Percentiles rank a stretch among this genome's conserved stretches.
These are phyloP conservation scores for Gamsiella multidivaricata DNA, from an alignment of 192 early-diverging fungal species.

Conservation along the genomic window DNA sequence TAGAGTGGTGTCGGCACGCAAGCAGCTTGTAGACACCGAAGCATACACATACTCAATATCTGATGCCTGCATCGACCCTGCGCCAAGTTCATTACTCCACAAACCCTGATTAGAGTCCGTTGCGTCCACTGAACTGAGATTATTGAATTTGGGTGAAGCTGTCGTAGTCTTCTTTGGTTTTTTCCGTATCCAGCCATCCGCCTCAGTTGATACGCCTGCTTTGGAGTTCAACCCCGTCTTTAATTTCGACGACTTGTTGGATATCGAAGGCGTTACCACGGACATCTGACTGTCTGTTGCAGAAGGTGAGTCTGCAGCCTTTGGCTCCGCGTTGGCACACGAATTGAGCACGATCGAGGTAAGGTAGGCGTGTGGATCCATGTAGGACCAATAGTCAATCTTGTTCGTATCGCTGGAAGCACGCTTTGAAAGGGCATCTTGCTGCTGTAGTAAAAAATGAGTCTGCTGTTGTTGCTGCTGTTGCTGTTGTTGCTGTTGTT, in stretches of 20 bases:
- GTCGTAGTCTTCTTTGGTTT: conserved; percentile 16
- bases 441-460: conserved; percentile 40
- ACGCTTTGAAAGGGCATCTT: conserved; percentile 25
- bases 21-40: not conserved
- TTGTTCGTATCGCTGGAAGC: conserved; percentile 33
- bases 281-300: conserved; percentile 26
- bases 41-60: conserved; percentile 19
- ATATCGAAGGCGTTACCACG: not conserved
- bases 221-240: not conserved
- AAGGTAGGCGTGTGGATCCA: conserved; percentile 41
- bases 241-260: conserved; percentile 4
- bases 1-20: not conserved
- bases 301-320: conserved; percentile 36
- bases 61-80: conserved; percentile 27
- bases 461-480: conserved; percentile 34
- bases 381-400: conserved; percentile 51
- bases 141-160: conserved; percentile 10
- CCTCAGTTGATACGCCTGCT: not conserved
- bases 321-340: conserved; percentile 42
- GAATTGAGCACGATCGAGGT: conserved; percentile 49
- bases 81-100: conserved; percentile 15
- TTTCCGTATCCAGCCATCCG: conserved; percentile 42
- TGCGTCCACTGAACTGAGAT: not conserved
- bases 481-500: conserved; percentile 46
- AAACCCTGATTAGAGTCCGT: conserved; percentile 3